Base-by-base conservation (phyloP, 2,329 filamentous ascomycete genomes). In the Exophiala calicioides region DNA sequence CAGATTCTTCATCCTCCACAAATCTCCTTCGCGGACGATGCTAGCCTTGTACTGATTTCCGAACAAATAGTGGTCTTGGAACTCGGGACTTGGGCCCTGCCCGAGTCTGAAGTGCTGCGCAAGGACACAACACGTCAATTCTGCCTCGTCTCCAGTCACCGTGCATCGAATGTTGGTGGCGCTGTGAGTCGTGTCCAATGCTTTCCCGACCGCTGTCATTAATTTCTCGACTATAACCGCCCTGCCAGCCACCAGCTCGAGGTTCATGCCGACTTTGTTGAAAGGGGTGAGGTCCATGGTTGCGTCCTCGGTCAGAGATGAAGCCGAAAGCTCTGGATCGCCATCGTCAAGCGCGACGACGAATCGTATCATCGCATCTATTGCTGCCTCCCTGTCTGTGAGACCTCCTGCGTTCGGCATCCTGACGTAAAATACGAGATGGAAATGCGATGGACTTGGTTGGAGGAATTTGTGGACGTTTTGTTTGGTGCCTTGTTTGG, bases 331-430 rank as follows among this genome's bases (percentile, higher is more conserved):
- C 26, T 50, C 33, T 5, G 34, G 19, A 18, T 41, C 34, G 29
- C 41, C 47, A 8, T 50, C 36, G 36, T 50, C 47, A 9, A 50
- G 47, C 9, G 47, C 29, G n/a, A 27, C 29, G 3, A 46, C 47
- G 24, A 50, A 50, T 21, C 47, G 47, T 9, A 50, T 50, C 19
- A 50, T 13, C 8, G 47, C 47, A 23, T 50, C 47, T 21, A 50
- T 50, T 4, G 47, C 47, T 10, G 47, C 47, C 33, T 50, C 47
- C 32, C 47, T 23, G 31, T 50, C 47, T 8, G 34, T 50, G 21
- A 50, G 39, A 16, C 47, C 47, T 45, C 47, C 47, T 16, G 30
- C 27, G 31, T 50, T 50, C n/a, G 47, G 42, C 47, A 50, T 50
- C 13, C 26, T 41, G 31, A 31, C 9, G 23, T 30, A 20, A 19